Base-by-base conservation (phyloP, 1,284 basidiomycete species). In the Cystobasidium slooffiae region DNA sequence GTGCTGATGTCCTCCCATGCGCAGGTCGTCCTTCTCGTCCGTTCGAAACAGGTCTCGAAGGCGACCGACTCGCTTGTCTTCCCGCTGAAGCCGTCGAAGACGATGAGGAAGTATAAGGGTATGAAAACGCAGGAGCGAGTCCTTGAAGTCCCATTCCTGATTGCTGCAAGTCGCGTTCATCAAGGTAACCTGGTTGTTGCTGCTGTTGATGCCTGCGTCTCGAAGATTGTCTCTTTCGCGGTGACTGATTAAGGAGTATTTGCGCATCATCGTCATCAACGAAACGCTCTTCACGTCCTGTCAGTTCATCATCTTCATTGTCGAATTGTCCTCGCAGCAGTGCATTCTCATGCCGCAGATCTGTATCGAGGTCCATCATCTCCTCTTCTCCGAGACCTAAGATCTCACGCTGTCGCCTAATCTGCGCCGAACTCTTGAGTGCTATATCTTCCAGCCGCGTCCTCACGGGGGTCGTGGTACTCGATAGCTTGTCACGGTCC, bases 381-480 rank as follows among this genome's bases (percentile, higher is more conserved):
- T 73, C 70, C 24, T 59, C 43, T 44, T 73, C 70, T 9, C 63
- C 70, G 2, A 73, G 55, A n/a, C 63, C 63, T 37, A 73, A 43
- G 41, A 43, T 12, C 43, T 73, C 70, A 31, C 70, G 47, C 41
- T 64, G 62, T 52, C 70, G 41, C n/a, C 70, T 43, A 56, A 73
- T 73, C 52, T 73, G 70, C n/a, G 70, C 70, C 8, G 70, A 73
- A n/a, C 44, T 51, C 39, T 73, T 73, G 5, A 73, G 70, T 7
- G 70, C 70, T 47, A 73, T 73, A 51, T 73, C 70, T 41, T 73
- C 70, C 37, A 73, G 49, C 24, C 70, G 20, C 2, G 70, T 73
- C 24, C 70, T 61, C 9, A 73, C 70, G 18, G 70, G 70, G 1
- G 70, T 73, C 16, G 70, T 73, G 6, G 70, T 61, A 55, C 12